Conservation (phyloP, 176 grass and related monocot genomes). For the Zoysia japonica region DNA sequence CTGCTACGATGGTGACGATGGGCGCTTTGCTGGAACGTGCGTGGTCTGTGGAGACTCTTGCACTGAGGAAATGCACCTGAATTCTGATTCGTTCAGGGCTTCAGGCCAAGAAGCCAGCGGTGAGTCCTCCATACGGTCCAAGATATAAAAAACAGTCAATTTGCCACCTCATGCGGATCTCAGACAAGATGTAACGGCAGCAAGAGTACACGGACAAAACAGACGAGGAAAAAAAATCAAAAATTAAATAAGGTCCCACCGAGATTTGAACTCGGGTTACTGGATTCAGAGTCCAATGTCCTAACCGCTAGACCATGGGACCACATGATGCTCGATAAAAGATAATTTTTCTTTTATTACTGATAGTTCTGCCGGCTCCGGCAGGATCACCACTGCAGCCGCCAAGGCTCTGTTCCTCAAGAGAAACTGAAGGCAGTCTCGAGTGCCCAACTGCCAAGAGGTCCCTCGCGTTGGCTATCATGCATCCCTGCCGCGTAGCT, state of each 20-base stretch:
- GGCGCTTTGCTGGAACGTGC: too few species aligned
- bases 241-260: conserved; percentile 45
- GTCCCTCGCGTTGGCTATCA: background rate
- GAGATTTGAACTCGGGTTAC: conserved; percentile 80
- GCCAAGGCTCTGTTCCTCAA: background rate
- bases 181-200: background rate
- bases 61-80: too few species aligned
- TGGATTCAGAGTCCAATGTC: conserved; percentile 80
- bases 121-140: too few species aligned
- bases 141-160: too few species aligned
- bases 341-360: background rate
- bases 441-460: background rate
- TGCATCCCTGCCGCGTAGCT: background rate
- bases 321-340: background rate
- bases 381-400: background rate
- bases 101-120: too few species aligned
- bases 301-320: conserved; percentile 79
- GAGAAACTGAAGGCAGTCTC: background rate
- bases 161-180: too few species aligned
- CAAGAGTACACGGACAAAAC: background rate
- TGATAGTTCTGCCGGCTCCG: background rate
- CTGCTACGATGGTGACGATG: too few species aligned
- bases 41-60: too few species aligned
- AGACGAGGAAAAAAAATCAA: background rate
- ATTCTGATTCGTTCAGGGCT: too few species aligned